Evolutionary conservation across 2,329 filamentous ascomycete genomes (phyloP), one percentile per base, ranked within the genome.

Genomic region (Purpureocillium takamizusanense): DNA sequence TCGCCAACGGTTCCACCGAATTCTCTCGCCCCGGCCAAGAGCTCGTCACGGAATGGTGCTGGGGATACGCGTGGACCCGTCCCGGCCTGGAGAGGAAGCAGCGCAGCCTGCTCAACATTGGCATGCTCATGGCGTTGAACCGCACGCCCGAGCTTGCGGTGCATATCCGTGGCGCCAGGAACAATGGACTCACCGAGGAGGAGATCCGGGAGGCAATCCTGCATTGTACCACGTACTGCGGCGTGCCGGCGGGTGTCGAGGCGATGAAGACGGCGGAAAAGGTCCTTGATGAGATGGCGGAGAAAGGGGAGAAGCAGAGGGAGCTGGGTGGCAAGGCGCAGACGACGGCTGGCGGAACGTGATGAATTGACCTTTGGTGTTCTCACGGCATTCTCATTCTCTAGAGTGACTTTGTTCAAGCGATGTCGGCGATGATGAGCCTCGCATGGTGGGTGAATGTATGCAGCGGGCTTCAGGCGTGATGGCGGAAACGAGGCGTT

Each of bases 121-220:
- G 70, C 29, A 80, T 83, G 70, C 62, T 83, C 33, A 74, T 73
- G 54, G 74, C 74, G 2, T 57, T 80, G 46, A 79, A 79, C 45
- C 65, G 72, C 13, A 64, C 63, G 25, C 66, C 70, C 0, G 78
- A 82, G 49, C 62, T 83, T 33, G 76, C 61, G 0, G 66, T 78
- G 3, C 78, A 83, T 51, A 63, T 77, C 12, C 65, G 76, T 17
- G 78, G 78, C 1, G 78, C 78, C 2, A 57, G 78, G 41, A 76
- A 70, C 45, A 82, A 82, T 46, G 78, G 77, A 0, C 55, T 74
- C 9, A 72, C 65, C 0, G 76, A 80, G 50, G 53, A 75, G 14
- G 78, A 58, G 40, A 53, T 57, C 12, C 61, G 76, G 13, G 78
- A 82, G 57, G 69, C 74, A 2, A 57, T 69, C 21, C 44, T 69